These are phyloP conservation scores for Corynascus novoguineensis DNA, from an alignment of 495 filamentous ascomycete species.

Conservation along the genomic window DNA sequence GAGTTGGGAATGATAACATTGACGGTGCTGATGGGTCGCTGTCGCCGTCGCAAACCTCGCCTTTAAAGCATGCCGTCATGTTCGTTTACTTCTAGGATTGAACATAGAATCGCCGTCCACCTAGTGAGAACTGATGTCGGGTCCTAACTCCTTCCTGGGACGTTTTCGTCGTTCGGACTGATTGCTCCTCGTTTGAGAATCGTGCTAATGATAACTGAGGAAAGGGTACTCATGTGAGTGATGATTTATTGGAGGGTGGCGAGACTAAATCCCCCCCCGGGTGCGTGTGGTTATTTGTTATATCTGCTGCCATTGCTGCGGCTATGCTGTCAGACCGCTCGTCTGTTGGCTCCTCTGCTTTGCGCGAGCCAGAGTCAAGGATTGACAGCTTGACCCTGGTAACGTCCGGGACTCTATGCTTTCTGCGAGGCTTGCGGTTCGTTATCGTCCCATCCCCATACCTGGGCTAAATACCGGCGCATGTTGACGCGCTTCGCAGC, in stretches of 20 bases:
- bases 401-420: not conserved
- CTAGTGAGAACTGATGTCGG: not conserved
- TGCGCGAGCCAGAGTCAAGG: not conserved
- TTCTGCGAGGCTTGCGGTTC: conserved; percentile 11
- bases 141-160: no score
- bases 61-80: not conserved
- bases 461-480: conserved; percentile 80
- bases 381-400: not conserved
- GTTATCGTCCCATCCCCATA: conserved; percentile 84
- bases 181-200: not conserved
- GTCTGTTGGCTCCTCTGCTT: not conserved
- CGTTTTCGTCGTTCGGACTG: not conserved
- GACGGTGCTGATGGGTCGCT: not conserved
- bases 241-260: not conserved
- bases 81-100: not conserved
- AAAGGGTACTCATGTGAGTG: not conserved
- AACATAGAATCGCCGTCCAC: not conserved
- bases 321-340: not conserved
- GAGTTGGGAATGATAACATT: no score
- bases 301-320: not conserved
- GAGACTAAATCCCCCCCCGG: not conserved
- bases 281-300: not conserved
- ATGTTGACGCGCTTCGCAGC: conserved; percentile 93
- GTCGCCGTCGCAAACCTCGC: no score
- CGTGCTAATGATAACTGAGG: not conserved